Percentiles rank a stretch among this genome's conserved stretches.
Evolutionary conservation across 73 alveolate genomes (phyloP).

Genomic region (Breviolum minutum): DNA sequence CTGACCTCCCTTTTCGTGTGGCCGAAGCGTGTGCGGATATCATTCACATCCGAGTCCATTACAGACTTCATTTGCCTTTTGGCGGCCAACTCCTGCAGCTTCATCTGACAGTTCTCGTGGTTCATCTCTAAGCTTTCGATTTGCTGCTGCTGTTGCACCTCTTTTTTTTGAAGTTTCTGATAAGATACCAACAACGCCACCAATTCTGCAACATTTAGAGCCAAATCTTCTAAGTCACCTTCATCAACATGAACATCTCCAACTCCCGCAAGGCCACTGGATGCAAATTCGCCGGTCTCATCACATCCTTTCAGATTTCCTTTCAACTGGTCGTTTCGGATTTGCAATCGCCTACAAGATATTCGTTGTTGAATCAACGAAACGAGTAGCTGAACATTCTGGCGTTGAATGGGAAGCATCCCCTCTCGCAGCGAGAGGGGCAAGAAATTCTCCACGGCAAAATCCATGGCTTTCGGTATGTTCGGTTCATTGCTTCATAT

Average conservation of each 20-base stretch:
- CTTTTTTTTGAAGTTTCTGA: background rate
- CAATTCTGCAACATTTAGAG: slow-evolving; percentile 1
- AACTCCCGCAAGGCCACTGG: background rate
- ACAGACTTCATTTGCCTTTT: background rate
- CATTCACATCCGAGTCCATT: background rate
- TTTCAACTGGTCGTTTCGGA: background rate
- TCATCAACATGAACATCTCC: background rate
- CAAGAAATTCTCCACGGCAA: slow-evolving; percentile 13
- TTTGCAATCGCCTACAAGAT: background rate
- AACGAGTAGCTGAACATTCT: slow-evolving; percentile 39
- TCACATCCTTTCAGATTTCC: background rate
- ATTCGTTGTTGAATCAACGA: slow-evolving; percentile 12
- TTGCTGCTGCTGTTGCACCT: background rate
- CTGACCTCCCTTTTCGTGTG: background rate
- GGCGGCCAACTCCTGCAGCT: background rate
- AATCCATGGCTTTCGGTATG: too few relatives aligned
- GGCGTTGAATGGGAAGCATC: slow-evolving; percentile 20
- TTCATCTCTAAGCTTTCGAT: background rate
- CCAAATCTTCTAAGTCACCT: background rate
- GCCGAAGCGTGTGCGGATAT: too few relatives aligned
- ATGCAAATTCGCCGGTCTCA: background rate
- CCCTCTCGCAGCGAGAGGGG: slow-evolving; percentile 26
- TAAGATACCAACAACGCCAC: background rate
- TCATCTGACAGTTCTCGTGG: background rate
- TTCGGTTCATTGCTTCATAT: too few relatives aligned